Base-by-base conservation (phyloP, 108 stramenopile species). In the Bacterosira constricta region DNA sequence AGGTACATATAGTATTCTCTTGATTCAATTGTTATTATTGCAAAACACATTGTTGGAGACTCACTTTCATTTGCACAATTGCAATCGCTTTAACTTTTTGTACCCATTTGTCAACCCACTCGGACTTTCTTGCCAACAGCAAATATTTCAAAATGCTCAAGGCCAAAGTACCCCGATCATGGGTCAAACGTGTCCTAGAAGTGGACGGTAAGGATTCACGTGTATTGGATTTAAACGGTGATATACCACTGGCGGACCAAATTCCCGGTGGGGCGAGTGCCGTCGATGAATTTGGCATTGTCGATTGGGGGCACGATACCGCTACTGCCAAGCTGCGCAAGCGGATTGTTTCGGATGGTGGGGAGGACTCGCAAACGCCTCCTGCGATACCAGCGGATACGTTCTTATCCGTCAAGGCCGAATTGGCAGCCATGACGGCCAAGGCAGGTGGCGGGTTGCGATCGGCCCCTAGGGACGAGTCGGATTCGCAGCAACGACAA, bases 71-170 rank as follows among this genome's bases (percentile, higher is more conserved):
- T n/a, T n/a, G n/a, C n/a, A n/a, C n/a, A n/a, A n/a, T n/a, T n/a
- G n/a, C n/a, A n/a, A n/a, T n/a, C n/a, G n/a, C n/a, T n/a, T n/a
- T n/a, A n/a, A n/a, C n/a, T n/a, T n/a, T n/a, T n/a, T n/a, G n/a
- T 20, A 41, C n/a, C 38, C 38, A 60, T 6, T 58, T 75, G 1
- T 70, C 73, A n/a, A 83, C 90, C 23, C 63, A 89, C 35, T 85
- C 85, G 50, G 85, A 87, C 63, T 83, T 88, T 65, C 88, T 83
- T 17, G 63, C 75, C 18, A 94, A 86, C 64, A 56, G 69, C 17
- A 92, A 92, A 61, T 92, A 92, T 46, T 92, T 81, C 74, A 89
- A 88, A 62, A 92, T 89, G 88, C 68, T 86, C 8, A 57, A 67
- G 30, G 79, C 81, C 37, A 77, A 77, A 59, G 77, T 77, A 7